phyloP scores from a whole-genome alignment of 768 basidiomycete species.

The Auricularia sp. region DNA sequence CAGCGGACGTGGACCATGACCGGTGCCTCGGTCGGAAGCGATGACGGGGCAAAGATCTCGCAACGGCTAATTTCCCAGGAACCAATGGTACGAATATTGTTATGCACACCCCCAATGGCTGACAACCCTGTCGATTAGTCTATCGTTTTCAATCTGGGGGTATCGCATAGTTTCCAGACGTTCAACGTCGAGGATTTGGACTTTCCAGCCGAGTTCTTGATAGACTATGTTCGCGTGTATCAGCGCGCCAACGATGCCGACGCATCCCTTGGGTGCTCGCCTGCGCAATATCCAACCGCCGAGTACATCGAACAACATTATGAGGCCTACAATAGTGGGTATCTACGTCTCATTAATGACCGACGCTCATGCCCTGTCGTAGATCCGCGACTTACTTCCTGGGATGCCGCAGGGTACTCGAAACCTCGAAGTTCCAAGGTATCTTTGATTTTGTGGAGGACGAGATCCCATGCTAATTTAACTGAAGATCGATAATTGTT shows the following conservation, averaged over 20 bases:
- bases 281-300: constrained; percentile 64
- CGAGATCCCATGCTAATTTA: no score
- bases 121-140: constrained; percentile 37
- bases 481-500: no score
- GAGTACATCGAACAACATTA: constrained; percentile 64
- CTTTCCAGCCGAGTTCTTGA: constrained; percentile 65
- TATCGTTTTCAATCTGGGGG: constrained; percentile 74
- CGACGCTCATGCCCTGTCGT: neutral
- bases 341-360: neutral
- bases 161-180: constrained; percentile 68
- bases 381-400: constrained; percentile 20
- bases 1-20: constrained; percentile 61
- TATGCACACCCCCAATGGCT: constrained; percentile 26
- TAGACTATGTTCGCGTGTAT: constrained; percentile 90
- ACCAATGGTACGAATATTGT: constrained; percentile 57
- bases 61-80: constrained; percentile 68
- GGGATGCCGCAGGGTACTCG: constrained; percentile 21
- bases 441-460: no score
- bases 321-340: constrained; percentile 37
- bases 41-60: constrained; percentile 49
- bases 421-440: constrained; percentile 21
- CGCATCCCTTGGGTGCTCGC: constrained; percentile 79
- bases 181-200: constrained; percentile 61
- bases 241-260: constrained; percentile 50
- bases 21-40: constrained; percentile 50